Conservation (phyloP, 1,284 basidiomycete species). For the Irpex rosettiformis region DNA sequence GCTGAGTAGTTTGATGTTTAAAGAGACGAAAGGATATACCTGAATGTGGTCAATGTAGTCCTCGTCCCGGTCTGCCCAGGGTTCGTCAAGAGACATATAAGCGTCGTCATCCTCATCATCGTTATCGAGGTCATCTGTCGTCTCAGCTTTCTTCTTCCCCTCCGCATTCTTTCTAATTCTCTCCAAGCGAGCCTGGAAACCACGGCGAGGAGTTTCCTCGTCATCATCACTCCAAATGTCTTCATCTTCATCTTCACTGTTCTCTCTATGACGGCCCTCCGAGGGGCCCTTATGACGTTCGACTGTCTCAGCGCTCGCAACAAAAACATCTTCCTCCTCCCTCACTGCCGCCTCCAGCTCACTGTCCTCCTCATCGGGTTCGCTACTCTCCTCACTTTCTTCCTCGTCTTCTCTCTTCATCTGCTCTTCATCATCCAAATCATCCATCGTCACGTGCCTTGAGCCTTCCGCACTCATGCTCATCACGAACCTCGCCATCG, state of each 20-base stretch:
- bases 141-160: slow-evolving; percentile 46
- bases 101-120: slow-evolving; percentile 23
- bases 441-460: slow-evolving; percentile 58
- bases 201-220: slow-evolving; percentile 41
- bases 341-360: slow-evolving; percentile 24
- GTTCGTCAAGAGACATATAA: slow-evolving; percentile 29
- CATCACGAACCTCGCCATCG: slow-evolving; percentile 53
- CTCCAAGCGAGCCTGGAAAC: slow-evolving; percentile 53
- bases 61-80: slow-evolving; percentile 65
- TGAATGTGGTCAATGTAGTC: slow-evolving; percentile 59
- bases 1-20: not conserved
- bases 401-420: slow-evolving; percentile 55
- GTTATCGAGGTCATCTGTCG: slow-evolving; percentile 21
- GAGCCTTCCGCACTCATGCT: slow-evolving; percentile 49
- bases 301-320: slow-evolving; percentile 24
- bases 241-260: slow-evolving; percentile 24
- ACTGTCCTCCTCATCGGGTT: slow-evolving; percentile 15
- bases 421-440: slow-evolving; percentile 52
- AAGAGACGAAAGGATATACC: slow-evolving; percentile 33
- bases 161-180: slow-evolving; percentile 34
- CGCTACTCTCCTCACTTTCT: slow-evolving; percentile 21
- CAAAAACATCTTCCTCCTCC: slow-evolving; percentile 31
- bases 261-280: slow-evolving; percentile 4
- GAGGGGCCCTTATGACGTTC: not conserved
- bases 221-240: slow-evolving; percentile 33